A percentile compares a stretch with the other conserved stretches of the same genome.
phyloP scores from a whole-genome alignment of 257 asterid genomes.

The Perilla frutescens region DNA sequence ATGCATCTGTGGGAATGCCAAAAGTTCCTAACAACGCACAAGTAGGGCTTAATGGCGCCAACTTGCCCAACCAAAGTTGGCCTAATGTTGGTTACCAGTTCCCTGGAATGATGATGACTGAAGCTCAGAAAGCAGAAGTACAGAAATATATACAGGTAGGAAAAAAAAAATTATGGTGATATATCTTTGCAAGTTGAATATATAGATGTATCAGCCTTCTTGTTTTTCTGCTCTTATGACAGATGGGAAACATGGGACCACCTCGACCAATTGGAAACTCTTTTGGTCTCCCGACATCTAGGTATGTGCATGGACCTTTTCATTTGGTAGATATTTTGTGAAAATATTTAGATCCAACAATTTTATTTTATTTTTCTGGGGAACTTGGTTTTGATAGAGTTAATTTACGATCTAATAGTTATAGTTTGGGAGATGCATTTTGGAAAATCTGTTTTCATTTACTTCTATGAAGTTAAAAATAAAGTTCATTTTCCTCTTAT shows the following conservation, averaged over 20 bases:
- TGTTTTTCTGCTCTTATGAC: slow-evolving; percentile 33
- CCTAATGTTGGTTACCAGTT: slow-evolving; percentile 71
- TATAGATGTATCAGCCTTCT: slow-evolving; percentile 26
- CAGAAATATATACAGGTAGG: slow-evolving; percentile 78
- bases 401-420: neutral
- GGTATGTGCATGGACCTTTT: slow-evolving; percentile 48
- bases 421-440: neutral
- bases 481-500: slow-evolving; percentile 1
- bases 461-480: neutral
- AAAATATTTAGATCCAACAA: neutral
- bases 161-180: slow-evolving; percentile 12
- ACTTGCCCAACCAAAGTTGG: slow-evolving; percentile 69
- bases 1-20: slow-evolving; percentile 57
- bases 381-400: slow-evolving; percentile 23
- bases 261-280: slow-evolving; percentile 61
- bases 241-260: slow-evolving; percentile 73
- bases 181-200: slow-evolving; percentile 22
- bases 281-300: slow-evolving; percentile 53
- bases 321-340: slow-evolving; percentile 10
- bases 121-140: slow-evolving; percentile 58
- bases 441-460: neutral
- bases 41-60: slow-evolving; percentile 57
- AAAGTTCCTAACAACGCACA: slow-evolving; percentile 59
- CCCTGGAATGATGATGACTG: slow-evolving; percentile 70
- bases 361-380: neutral